Base-by-base conservation (phyloP, 176 grass and related monocot genomes). In the Oropetium thomaeum region DNA sequence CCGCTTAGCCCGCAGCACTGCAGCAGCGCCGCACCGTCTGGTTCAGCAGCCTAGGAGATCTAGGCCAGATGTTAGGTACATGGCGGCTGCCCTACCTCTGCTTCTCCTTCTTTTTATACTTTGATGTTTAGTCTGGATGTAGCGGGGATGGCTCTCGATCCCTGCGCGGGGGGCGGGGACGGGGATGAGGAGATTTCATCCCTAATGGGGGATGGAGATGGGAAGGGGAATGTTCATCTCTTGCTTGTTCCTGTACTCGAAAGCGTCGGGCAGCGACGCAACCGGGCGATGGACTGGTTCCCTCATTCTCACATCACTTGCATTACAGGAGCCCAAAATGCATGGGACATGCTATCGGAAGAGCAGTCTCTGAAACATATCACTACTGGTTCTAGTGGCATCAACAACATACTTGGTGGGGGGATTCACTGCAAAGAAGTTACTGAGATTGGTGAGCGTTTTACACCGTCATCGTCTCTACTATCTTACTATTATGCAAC, bases 341-440 rank as follows among this genome's bases (percentile, higher is more conserved):
- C 91, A 71, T 98, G 96, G 96, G 96, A 98, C 70, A 94, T 98
- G 88, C 83, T 98, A 62, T 90, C 84, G 54, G 91, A 98, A 5
- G 96, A 98, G 71, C 89, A 92, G 89, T 94, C 88, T 42, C 88
- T 82, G 76, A 94, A 74, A 69, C 89, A 86, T 67, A 95, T 98
- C 69, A 88, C 79, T 73, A 94, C 96, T 75, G 96, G 96, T 60
- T 94, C 86, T 43, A 77, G 77, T 45, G 76, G 84, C 58, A 80
- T 98, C 45, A 86, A 98, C 57, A 34, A 41, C 45, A 90, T 98
- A 90, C 96, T 98, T 73, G 91, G 96, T 88, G 96, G 91, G 60
- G 96, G 91, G 39, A 92, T 98, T 82, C 96, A 88, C 79, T 94
- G 91, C 73, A 92, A 92, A 88, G 89, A 94, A 88, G 96, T 98